A percentile compares a stretch with the other conserved stretches of the same genome.
Evolutionary conservation across 1,284 basidiomycete genomes (phyloP).

Genomic region (Ustilago loliicola): DNA sequence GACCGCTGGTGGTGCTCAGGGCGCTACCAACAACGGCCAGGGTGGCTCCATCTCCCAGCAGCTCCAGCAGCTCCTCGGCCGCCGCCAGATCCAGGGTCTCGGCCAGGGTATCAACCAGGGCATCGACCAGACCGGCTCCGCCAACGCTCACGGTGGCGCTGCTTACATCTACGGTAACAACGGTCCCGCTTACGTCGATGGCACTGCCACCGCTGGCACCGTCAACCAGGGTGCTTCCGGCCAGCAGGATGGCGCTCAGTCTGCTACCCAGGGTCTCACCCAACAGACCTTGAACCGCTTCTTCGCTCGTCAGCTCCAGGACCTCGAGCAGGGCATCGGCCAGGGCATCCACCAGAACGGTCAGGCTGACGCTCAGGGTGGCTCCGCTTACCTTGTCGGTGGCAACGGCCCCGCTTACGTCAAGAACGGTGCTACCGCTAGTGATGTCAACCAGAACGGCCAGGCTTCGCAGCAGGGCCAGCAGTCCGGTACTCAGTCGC

Average conservation of each 20-base stretch:
- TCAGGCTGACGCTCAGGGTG: constrained; percentile 31
- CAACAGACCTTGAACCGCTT: constrained; percentile 34
- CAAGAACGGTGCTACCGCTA: constrained; percentile 27
- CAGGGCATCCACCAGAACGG: constrained; percentile 45
- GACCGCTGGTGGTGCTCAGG: constrained; percentile 32
- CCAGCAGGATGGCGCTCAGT: constrained; percentile 35
- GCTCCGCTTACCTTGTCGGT: constrained; percentile 33
- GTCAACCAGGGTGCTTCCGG: constrained; percentile 31
- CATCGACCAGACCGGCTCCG: constrained; percentile 32
- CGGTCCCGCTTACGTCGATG: constrained; percentile 30
- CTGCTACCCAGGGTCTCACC: constrained; percentile 32
- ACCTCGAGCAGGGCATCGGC: constrained; percentile 35
- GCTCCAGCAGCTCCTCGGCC: constrained; percentile 32
- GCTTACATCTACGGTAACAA: constrained; percentile 32
- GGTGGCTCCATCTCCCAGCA: constrained; percentile 29
- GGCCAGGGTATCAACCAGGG: constrained; percentile 41
- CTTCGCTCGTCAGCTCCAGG: constrained; percentile 27
- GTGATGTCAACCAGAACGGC: constrained; percentile 32
- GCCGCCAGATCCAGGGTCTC: constrained; percentile 36
- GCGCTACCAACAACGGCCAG: constrained; percentile 37
- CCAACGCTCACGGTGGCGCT: constrained; percentile 32
- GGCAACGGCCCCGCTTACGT: constrained; percentile 29
- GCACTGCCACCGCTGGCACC: constrained; percentile 24
- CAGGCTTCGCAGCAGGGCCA: constrained; percentile 33
- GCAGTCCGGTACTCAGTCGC: constrained; percentile 42